Evolutionary conservation across 2,329 filamentous ascomycete genomes (phyloP).

Genomic region (Colletotrichum graminicola): DNA sequence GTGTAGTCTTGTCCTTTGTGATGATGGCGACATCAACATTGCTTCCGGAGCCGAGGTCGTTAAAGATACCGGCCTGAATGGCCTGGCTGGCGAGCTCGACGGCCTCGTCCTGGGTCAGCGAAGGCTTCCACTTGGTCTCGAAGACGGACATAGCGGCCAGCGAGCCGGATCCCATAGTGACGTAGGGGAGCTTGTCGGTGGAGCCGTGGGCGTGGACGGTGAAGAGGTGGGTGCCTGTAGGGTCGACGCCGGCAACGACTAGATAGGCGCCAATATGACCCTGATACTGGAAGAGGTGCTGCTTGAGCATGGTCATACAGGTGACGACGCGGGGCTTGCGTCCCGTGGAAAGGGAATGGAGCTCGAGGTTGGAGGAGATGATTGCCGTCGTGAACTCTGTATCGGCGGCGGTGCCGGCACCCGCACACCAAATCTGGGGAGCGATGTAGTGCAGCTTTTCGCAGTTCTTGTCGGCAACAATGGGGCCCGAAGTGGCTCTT

Average conservation of each 20-base stretch:
- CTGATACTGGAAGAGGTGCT: constrained; percentile 98
- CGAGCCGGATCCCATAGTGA: constrained; percentile 98
- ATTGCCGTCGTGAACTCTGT: constrained; percentile 99
- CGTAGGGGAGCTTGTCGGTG: constrained; percentile 98
- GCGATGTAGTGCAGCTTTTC: constrained; percentile 99
- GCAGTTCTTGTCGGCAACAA: constrained; percentile 99
- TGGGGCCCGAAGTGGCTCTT: constrained; percentile 94
- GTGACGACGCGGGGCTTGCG: constrained; percentile 97
- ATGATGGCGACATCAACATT: constrained; percentile 98
- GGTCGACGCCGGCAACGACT: constrained; percentile 95
- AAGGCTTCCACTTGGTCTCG: constrained; percentile 92
- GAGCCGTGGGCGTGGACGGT: constrained; percentile 98
- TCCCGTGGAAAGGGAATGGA: constrained; percentile 95
- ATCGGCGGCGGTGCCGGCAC: constrained; percentile 96
- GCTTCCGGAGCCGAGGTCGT: constrained; percentile 95
- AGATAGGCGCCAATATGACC: constrained; percentile 98
- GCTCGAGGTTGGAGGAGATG: constrained; percentile 98
- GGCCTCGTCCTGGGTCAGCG: constrained; percentile 83
- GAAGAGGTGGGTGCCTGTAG: constrained; percentile 94
- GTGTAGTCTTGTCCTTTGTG: constrained; percentile 91
- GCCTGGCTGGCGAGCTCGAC: constrained; percentile 86
- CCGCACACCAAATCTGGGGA: constrained; percentile 98
- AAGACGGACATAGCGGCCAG: constrained; percentile 98
- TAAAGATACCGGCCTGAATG: constrained; percentile 97
- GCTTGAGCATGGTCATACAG: constrained; percentile 99